Evolutionary conservation across 202 grass and related monocot genomes (phyloP).

Genomic region (Panicum virgatum): DNA sequence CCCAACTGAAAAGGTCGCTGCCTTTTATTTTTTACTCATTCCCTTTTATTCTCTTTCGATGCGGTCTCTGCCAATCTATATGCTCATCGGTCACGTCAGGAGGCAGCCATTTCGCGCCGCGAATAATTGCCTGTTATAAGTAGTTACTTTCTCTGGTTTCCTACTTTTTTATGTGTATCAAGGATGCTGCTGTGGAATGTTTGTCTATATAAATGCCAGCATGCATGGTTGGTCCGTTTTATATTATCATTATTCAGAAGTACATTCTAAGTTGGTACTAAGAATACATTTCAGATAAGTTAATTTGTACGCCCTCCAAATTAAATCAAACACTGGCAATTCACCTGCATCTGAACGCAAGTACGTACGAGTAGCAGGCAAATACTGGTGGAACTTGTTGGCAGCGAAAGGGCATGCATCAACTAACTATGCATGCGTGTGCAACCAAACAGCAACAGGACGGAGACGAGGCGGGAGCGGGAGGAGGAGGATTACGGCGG

Average conservation of each 20-base stretch:
- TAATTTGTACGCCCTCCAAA: no score
- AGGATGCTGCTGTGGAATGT: slow-evolving; percentile 12
- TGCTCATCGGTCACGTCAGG: slow-evolving; percentile 26
- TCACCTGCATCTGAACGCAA: no score
- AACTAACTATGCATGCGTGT: neutral
- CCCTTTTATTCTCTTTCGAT: neutral
- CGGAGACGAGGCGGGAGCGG: neutral
- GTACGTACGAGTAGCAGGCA: no score
- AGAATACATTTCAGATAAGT: no score
- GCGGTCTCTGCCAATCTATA: neutral
- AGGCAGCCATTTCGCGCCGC: neutral
- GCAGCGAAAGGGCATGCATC: neutral
- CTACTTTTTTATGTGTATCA: neutral
- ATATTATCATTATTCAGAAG: neutral
- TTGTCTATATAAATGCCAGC: slow-evolving; percentile 6
- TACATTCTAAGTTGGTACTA: no score
- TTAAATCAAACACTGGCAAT: no score
- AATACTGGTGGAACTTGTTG: no score
- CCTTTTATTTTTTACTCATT: slow-evolving; percentile 40
- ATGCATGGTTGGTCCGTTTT: neutral
- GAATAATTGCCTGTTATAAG: slow-evolving; percentile 25
- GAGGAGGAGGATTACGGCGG: neutral
- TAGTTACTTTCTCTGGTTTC: no score
- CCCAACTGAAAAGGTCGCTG: slow-evolving; percentile 57
- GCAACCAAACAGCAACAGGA: neutral